phyloP scores from a whole-genome alignment of 169 alveolate genomes.

The Plasmodium chabaudi region DNA sequence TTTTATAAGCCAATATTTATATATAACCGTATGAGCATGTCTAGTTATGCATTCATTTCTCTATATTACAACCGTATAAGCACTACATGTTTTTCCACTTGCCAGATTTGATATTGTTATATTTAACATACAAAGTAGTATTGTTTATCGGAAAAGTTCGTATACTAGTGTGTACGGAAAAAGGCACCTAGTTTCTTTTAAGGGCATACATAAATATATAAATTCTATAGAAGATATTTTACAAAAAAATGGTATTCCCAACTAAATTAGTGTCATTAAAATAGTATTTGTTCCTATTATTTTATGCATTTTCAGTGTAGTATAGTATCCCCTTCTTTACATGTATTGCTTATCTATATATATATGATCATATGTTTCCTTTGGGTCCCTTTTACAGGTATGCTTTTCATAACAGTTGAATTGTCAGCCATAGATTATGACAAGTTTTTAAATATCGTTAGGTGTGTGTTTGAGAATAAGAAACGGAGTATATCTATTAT shows the following conservation, averaged over 20 bases:
- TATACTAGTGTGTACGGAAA: constrained; percentile 60
- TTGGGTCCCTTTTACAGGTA: constrained; percentile 11
- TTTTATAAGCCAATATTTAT: not conserved
- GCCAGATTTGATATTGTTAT: constrained; percentile 44
- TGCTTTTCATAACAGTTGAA: constrained; percentile 52
- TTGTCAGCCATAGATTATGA: constrained; percentile 50
- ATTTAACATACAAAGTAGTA: constrained; percentile 36
- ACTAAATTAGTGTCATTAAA: not conserved
- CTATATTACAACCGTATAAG: not conserved
- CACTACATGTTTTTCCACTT: not conserved
- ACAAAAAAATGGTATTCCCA: constrained; percentile 28
- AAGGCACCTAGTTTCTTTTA: constrained; percentile 50
- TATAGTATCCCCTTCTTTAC: not conserved
- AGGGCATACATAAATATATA: constrained; percentile 46
- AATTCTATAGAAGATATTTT: constrained; percentile 14
- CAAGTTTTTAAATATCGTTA: constrained; percentile 51
- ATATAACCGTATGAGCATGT: not conserved
- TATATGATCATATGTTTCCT: not conserved
- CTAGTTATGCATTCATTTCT: not conserved
- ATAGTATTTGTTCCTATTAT: not conserved
- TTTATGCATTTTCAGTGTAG: not conserved
- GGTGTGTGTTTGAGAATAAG: constrained; percentile 47
- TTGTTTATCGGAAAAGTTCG: constrained; percentile 31
- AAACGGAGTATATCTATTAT: constrained; percentile 36
- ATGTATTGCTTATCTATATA: not conserved